Evolutionary conservation across 2,329 filamentous ascomycete genomes (phyloP).

Genomic region (Colletotrichum gigasporum): DNA sequence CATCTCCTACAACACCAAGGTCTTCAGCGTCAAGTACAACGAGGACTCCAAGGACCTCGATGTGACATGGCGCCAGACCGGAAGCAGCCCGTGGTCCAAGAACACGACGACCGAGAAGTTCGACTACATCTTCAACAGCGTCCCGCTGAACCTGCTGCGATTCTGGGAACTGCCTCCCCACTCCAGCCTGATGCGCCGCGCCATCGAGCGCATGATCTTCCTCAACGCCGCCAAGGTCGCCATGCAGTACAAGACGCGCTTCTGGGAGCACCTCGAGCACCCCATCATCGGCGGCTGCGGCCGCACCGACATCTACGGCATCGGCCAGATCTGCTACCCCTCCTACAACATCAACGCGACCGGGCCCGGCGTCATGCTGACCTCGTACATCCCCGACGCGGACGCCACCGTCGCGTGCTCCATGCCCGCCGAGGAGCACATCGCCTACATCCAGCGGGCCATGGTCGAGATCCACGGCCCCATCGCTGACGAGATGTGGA

Average conservation of each 20-base stretch:
- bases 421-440: constrained; percentile 60
- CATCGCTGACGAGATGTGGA: constrained; percentile 58
- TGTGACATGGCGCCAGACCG: constrained; percentile 34
- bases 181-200: constrained; percentile 40
- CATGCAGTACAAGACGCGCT: constrained; percentile 64
- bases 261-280: constrained; percentile 39
- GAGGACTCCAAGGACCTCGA: constrained; percentile 33
- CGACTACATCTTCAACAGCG: constrained; percentile 49
- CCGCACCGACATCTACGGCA: constrained; percentile 54
- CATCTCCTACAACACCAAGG: constrained; percentile 35
- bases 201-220: constrained; percentile 38
- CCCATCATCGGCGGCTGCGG: constrained; percentile 58
- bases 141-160: constrained; percentile 46
- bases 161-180: constrained; percentile 48
- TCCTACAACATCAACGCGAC: constrained; percentile 61
- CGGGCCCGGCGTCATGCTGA: constrained; percentile 60
- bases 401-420: constrained; percentile 50
- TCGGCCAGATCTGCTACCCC: constrained; percentile 62
- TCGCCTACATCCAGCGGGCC: constrained; percentile 60
- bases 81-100: constrained; percentile 34
- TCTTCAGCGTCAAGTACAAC: constrained; percentile 36
- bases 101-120: constrained; percentile 42
- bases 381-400: constrained; percentile 53
- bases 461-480: constrained; percentile 64
- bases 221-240: constrained; percentile 51